Evolutionary conservation across 23 red algal species (phyloP).

Genomic region (Gracilaria domingensis): DNA sequence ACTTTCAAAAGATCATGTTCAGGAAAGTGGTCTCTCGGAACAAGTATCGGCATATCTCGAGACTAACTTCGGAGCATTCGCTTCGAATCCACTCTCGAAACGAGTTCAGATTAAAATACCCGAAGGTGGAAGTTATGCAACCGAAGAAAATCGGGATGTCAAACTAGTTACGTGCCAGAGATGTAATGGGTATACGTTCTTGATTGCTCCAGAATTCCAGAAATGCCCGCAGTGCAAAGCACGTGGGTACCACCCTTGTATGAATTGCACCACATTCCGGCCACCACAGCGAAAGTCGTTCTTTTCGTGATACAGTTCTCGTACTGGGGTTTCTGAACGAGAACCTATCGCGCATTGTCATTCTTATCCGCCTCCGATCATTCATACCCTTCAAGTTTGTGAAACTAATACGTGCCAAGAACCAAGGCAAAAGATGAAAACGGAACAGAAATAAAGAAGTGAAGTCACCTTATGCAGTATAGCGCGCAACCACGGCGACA

Average conservation of each 20-base stretch:
- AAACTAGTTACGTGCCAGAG: conserved; percentile 36
- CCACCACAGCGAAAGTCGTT: conserved; percentile 46
- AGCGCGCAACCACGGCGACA: too few species aligned
- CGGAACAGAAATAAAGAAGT: neutral
- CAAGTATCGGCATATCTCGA: neutral
- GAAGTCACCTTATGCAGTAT: neutral
- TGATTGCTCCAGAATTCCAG: conserved; percentile 39
- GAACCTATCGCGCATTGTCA: neutral
- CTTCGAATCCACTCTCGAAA: neutral
- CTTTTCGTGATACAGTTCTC: conserved; percentile 10
- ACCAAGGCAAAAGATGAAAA: neutral
- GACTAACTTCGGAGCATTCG: neutral
- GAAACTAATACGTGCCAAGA: neutral
- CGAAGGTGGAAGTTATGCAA: neutral
- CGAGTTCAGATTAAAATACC: neutral
- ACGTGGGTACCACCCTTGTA: conserved; percentile 46
- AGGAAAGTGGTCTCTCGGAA: neutral
- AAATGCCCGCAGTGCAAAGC: conserved; percentile 53
- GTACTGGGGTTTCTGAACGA: neutral
- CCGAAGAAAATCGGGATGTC: neutral
- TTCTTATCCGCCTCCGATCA: neutral
- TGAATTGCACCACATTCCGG: conserved; percentile 52
- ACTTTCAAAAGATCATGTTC: neutral
- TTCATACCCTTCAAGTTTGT: conserved; percentile 65
- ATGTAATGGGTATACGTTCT: conserved; percentile 54